phyloP scores from a whole-genome alignment of 352 stramenopile species.

The Phytopythium chamaehyphon region DNA sequence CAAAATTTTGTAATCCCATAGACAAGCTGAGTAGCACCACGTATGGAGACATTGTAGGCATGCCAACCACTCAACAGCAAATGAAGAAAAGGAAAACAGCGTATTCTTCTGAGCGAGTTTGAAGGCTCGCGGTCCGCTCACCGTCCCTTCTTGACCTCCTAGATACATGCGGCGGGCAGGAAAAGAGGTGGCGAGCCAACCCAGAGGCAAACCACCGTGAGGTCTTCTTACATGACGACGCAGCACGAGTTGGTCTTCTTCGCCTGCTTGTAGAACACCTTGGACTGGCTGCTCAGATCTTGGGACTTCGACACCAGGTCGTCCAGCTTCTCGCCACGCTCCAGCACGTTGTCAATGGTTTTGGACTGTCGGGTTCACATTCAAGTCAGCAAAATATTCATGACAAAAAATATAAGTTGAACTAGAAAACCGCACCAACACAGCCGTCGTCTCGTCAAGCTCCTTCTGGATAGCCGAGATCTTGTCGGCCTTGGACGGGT shows the following conservation, averaged over 20 bases:
- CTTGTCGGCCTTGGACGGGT: constrained; percentile 98
- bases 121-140: too few species aligned
- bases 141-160: too few species aligned
- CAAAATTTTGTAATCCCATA: too few species aligned
- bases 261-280: constrained; percentile 99
- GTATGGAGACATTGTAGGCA: too few species aligned
- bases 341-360: constrained; percentile 98
- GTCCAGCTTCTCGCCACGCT: constrained; percentile 98
- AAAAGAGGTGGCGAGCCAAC: not conserved
- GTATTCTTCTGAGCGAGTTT: constrained; percentile 13
- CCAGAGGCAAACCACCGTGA: constrained; percentile 11
- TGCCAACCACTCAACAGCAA: constrained; percentile 4
- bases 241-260: constrained; percentile 99
- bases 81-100: constrained; percentile 18
- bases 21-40: too few species aligned
- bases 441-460: constrained; percentile 98
- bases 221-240: constrained; percentile 79
- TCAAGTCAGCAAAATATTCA: not conserved
- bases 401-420: not conserved
- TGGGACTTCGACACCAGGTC: constrained; percentile 98
- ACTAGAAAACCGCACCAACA: constrained; percentile 70
- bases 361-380: constrained; percentile 74
- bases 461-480: constrained; percentile 99
- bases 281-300: constrained; percentile 97
- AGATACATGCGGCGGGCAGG: not conserved